Evolutionary conservation across 495 filamentous ascomycete species (phyloP).

Genomic region (Astrothelium subdiscretum): DNA sequence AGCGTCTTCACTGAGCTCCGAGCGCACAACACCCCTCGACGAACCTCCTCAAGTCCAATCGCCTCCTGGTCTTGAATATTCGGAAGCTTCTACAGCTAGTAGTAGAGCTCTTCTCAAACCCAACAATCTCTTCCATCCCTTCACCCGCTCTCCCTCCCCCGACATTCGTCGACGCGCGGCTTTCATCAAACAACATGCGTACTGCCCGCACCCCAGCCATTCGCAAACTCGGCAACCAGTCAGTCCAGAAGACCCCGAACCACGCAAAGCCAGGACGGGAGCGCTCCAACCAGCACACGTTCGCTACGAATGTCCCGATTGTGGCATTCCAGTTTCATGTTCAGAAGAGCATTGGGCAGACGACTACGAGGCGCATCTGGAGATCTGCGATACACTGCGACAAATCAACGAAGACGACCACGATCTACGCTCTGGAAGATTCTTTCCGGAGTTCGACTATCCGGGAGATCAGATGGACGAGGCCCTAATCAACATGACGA

Average conservation of each 20-base stretch:
- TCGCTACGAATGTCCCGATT: slow-evolving; percentile 90
- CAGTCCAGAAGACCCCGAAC: slow-evolving; percentile 50
- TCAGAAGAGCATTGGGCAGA: slow-evolving; percentile 88
- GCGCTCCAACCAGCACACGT: slow-evolving; percentile 62
- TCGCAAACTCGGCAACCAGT: slow-evolving; percentile 49
- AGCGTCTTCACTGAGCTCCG: background rate
- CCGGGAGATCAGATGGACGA: slow-evolving; percentile 83
- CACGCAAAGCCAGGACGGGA: slow-evolving; percentile 37
- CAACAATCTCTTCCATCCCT: slow-evolving; percentile 86
- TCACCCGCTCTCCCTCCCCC: slow-evolving; percentile 73
- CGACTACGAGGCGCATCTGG: slow-evolving; percentile 82
- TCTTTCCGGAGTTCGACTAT: slow-evolving; percentile 90
- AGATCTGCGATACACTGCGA: slow-evolving; percentile 80
- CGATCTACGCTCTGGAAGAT: slow-evolving; percentile 77
- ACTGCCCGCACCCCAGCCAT: slow-evolving; percentile 83
- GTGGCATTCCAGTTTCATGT: slow-evolving; percentile 87
- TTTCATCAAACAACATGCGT: slow-evolving; percentile 80
- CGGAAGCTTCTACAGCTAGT: background rate
- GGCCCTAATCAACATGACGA: slow-evolving; percentile 88
- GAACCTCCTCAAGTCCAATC: background rate
- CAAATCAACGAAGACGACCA: slow-evolving; percentile 98
- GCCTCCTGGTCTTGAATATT: slow-evolving; percentile 4
- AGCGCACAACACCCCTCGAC: background rate
- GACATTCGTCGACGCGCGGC: slow-evolving; percentile 75
- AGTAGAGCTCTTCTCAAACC: slow-evolving; percentile 43